A percentile compares a stretch with the other conserved stretches of the same genome.
These are phyloP conservation scores for Blakeslea trispora DNA, from an alignment of 371 early-diverging fungal genomes.

Conservation along the genomic window DNA sequence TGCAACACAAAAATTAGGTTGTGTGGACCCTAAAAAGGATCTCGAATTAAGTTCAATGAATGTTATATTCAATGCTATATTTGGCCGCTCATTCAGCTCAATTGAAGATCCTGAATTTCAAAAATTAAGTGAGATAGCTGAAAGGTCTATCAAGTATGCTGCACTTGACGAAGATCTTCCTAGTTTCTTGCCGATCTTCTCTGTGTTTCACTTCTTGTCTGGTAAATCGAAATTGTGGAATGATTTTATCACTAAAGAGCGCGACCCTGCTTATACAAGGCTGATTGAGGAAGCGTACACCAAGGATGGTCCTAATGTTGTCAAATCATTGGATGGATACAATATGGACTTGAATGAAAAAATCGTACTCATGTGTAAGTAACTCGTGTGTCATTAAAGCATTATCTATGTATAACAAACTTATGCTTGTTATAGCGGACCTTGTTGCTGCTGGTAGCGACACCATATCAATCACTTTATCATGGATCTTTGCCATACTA, in stretches of 20 bases:
- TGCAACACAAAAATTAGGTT: neutral
- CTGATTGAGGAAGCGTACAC: conserved; percentile 2
- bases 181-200: conserved; percentile 1
- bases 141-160: neutral
- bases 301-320: neutral
- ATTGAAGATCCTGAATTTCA: conserved; percentile 5
- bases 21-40: conserved; percentile 1
- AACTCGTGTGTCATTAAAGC: neutral
- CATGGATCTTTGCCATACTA: conserved; percentile 14
- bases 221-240: neutral
- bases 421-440: conserved; percentile 12
- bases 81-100: conserved; percentile 1
- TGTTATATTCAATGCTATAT: neutral
- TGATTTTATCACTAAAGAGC: conserved; percentile 1
- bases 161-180: conserved; percentile 1
- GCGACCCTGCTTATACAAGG: conserved; percentile 1
- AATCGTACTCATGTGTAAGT: neutral
- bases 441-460: conserved; percentile 21
- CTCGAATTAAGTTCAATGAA: conserved; percentile 5
- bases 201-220: neutral
- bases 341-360: neutral
- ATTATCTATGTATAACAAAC: neutral
- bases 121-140: neutral
- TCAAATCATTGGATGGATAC: conserved; percentile 2
- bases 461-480: conserved; percentile 9